Evolutionary conservation across 495 filamentous ascomycete genomes (phyloP), one percentile per base, ranked within the genome.

Genomic region (Usnea hakonensis): DNA sequence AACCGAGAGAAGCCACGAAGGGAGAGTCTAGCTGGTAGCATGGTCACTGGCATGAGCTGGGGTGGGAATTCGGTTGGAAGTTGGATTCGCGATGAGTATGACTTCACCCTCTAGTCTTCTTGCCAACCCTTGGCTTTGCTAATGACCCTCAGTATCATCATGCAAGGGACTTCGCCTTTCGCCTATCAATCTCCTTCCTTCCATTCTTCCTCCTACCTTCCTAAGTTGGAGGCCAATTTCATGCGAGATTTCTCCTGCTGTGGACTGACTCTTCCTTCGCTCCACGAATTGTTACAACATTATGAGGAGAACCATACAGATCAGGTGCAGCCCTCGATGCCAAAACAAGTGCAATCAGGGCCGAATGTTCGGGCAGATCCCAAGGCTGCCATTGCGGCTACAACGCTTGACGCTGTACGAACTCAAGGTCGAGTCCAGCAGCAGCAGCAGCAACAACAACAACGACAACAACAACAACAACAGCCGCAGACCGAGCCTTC

Each of bases 1-100:
- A 89, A 87, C 71, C 83, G 87, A 70, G 87, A 91, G 65, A 81
- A 85, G 68, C 81, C 77, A 56, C 87, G 94, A 60, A 82, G 93
- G 66, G 94, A 96, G 73, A 93, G 89, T 68, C 73, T 91, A 64
- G 90, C 88, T 55, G 86, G 90, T 56, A 98, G 95, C 76, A 76
- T 97, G 69, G 87, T 92, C 66, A 87, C 84, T 63, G 92, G 91
- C 57, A 95, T 97, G 90, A 97, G 95, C 72, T 98, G 91, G 91
- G 94, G 95, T 70, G 95, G 93, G 60, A 81, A 95, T 28, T 97
- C 94, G 46, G 89, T 97, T 63, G 91, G 92, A 59, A 97, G 93
- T 73, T 97, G 91, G 81, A 92, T 98, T 74, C 84, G 90, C 69
- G 94, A 98, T 78, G 94, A 98, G 94, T 97, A 84, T 85, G 93